Percentiles rank a stretch among this genome's conserved stretches.
Conservation (phyloP, 176 grass and related monocot genomes). For the Rhipidocladum racemiflorum region DNA sequence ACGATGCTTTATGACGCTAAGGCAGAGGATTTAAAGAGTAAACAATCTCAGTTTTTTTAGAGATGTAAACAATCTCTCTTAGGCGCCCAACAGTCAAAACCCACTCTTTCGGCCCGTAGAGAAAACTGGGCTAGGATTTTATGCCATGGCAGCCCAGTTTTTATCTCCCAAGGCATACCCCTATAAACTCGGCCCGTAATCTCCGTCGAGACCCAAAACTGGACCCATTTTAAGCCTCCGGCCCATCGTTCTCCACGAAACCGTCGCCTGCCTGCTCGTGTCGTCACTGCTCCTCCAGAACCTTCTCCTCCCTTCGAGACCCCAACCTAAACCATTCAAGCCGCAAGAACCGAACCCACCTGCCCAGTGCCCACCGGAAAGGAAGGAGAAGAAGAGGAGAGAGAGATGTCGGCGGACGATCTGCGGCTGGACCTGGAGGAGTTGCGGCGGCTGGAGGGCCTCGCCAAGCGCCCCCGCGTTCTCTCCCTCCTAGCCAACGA, state of each 20-base stretch:
- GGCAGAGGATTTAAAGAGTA: no score
- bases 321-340: conserved; percentile 21
- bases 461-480: conserved; percentile 69
- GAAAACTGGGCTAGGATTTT: not conserved
- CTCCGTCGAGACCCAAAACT: not conserved
- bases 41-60: no score
- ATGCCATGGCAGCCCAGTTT: not conserved
- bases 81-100: not conserved
- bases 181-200: not conserved
- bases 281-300: conserved; percentile 50
- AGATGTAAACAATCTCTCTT: not conserved
- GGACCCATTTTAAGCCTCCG: not conserved
- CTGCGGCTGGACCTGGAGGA: conserved; percentile 74
- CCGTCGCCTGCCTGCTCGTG: no score
- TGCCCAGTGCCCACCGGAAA: not conserved
- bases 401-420: conserved; percentile 52
- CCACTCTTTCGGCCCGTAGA: not conserved
- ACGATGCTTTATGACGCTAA: no score
- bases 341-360: not conserved
- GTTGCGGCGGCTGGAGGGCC: conserved; percentile 56
- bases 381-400: not conserved
- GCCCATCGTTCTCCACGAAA: not conserved
- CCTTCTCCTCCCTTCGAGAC: conserved; percentile 49
- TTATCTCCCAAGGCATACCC: not conserved
- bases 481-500: conserved; percentile 64